phyloP scores from a whole-genome alignment of 805 yeast species.

The Metschnikowia similis region DNA sequence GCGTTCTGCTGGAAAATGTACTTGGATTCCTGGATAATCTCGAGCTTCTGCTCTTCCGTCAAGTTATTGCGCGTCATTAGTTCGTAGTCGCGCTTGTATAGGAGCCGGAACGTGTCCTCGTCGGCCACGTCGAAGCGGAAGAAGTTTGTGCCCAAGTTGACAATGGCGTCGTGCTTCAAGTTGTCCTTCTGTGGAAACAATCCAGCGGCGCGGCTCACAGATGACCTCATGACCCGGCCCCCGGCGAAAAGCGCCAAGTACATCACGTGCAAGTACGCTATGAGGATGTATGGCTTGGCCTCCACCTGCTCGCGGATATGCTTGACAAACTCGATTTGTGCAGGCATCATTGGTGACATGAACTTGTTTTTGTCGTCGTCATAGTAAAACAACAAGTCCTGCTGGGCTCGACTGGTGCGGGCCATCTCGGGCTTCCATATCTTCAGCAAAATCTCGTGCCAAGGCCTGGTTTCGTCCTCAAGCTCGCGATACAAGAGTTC shows the following conservation, averaged over 20 bases:
- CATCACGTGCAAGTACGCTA: constrained; percentile 83
- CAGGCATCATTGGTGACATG: constrained; percentile 50
- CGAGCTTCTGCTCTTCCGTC: constrained; percentile 65
- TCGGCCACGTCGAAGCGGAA: constrained; percentile 67
- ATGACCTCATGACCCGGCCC: constrained; percentile 68
- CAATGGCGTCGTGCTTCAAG: constrained; percentile 58
- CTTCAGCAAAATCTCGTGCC: constrained; percentile 45
- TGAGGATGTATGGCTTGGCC: constrained; percentile 63
- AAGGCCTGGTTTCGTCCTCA: constrained; percentile 27
- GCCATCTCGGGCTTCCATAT: constrained; percentile 72
- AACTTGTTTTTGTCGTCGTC: constrained; percentile 53
- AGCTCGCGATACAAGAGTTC: constrained; percentile 45
- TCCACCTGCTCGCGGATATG: constrained; percentile 53
- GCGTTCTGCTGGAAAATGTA: constrained; percentile 63
- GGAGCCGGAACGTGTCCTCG: constrained; percentile 58
- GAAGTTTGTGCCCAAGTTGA: constrained; percentile 56
- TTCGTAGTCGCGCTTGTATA: constrained; percentile 74
- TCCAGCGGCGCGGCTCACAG: constrained; percentile 61
- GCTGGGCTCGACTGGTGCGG: constrained; percentile 51
- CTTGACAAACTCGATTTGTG: constrained; percentile 57
- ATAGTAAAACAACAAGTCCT: constrained; percentile 68
- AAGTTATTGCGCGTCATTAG: constrained; percentile 67
- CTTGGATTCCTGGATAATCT: constrained; percentile 63
- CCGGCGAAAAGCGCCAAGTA: constrained; percentile 86
- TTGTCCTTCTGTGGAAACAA: constrained; percentile 73